phyloP scores from a whole-genome alignment of 495 filamentous ascomycete genomes.

The Aspergillus heteromorphus region DNA sequence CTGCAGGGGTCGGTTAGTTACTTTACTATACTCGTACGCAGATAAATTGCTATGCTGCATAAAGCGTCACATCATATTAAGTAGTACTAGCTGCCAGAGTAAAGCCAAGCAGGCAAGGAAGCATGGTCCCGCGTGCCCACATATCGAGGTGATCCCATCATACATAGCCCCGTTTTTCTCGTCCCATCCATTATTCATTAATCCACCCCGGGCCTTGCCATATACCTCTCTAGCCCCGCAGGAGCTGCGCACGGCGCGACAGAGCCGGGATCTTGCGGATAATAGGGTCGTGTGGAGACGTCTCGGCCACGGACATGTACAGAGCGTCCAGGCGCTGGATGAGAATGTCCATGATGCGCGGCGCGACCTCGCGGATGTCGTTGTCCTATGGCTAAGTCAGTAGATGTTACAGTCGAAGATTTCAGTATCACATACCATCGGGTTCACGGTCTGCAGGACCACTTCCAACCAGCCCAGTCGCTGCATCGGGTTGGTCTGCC shows the following conservation, averaged over 20 bases:
- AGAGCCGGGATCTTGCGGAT: slow-evolving; percentile 58
- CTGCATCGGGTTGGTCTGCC: slow-evolving; percentile 59
- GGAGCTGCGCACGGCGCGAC: slow-evolving; percentile 48
- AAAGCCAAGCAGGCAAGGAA: not conserved
- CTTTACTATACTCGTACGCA: too few species aligned
- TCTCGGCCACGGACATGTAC: slow-evolving; percentile 61
- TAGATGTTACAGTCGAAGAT: slow-evolving; percentile 1
- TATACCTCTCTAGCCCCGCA: slow-evolving; percentile 24
- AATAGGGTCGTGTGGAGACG: slow-evolving; percentile 54
- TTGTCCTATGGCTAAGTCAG: slow-evolving; percentile 50
- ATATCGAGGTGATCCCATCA: not conserved
- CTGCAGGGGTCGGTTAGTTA: too few species aligned
- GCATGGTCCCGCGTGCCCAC: too few species aligned
- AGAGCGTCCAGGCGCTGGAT: slow-evolving; percentile 64
- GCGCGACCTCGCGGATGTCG: slow-evolving; percentile 63
- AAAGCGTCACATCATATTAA: slow-evolving; percentile 2
- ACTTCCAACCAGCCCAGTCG: slow-evolving; percentile 76
- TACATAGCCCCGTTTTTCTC: not conserved
- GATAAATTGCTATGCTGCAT: not conserved
- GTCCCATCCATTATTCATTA: not conserved
- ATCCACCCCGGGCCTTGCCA: not conserved
- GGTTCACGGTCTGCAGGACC: slow-evolving; percentile 53
- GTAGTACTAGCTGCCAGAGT: not conserved
- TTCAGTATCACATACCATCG: slow-evolving; percentile 31
- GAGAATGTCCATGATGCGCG: slow-evolving; percentile 64